Conservation (phyloP, 75 land plant species). For the Larix kaempferi region DNA sequence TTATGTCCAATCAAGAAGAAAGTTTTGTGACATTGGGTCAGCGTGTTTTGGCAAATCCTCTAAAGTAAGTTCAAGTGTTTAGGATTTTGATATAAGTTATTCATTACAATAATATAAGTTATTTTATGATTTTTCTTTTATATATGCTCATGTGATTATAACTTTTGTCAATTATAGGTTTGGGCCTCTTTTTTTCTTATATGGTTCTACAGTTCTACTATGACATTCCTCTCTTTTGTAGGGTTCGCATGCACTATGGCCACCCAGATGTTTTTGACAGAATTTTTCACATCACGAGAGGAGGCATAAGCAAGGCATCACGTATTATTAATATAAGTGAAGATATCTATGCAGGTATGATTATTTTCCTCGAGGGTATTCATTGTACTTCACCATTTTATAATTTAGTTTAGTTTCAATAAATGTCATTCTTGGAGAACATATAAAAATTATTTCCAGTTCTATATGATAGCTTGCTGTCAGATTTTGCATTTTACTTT, state of each 20-base stretch:
- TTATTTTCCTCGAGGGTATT: background rate
- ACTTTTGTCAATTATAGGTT: background rate
- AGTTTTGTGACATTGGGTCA: slow-evolving; percentile 91
- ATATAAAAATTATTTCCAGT: background rate
- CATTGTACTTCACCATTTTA: background rate
- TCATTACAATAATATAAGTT: background rate
- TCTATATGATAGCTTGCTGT: too few relatives aligned
- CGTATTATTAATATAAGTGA: slow-evolving; percentile 94
- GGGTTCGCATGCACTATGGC: slow-evolving; percentile 95
- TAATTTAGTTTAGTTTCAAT: background rate
- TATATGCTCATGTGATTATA: background rate
- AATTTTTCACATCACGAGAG: slow-evolving; percentile 84
- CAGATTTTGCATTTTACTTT: too few relatives aligned
- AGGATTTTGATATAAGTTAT: background rate
- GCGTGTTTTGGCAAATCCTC: slow-evolving; percentile 71
- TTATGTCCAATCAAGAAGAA: slow-evolving; percentile 86
- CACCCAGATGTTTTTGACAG: slow-evolving; percentile 98
- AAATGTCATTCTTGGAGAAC: background rate
- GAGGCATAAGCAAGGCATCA: slow-evolving; percentile 95
- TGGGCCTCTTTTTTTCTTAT: background rate
- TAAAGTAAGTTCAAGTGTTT: slow-evolving; percentile 55
- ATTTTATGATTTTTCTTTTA: background rate
- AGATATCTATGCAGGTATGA: slow-evolving; percentile 84
- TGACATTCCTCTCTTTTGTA: slow-evolving; percentile 16
- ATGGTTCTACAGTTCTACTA: background rate